Conservation (phyloP, 371 early-diverging fungal genomes). For the Choanephora cucurbitarum region DNA sequence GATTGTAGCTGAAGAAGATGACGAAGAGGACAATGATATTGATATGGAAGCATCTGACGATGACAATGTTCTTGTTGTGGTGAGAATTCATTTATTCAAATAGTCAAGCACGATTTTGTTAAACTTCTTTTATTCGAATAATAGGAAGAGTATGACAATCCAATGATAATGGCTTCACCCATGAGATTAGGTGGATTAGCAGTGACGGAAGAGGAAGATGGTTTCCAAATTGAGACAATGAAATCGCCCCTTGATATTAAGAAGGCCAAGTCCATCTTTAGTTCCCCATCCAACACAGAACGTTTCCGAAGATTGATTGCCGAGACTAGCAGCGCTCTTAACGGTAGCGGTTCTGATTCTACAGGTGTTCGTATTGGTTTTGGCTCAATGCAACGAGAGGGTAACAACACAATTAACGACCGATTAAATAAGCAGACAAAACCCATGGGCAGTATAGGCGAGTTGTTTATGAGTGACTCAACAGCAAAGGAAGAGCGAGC, state of each 20-base stretch:
- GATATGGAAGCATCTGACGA: slow-evolving; percentile 14
- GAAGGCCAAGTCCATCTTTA: slow-evolving; percentile 11
- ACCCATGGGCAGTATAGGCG: slow-evolving; percentile 7
- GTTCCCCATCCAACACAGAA: slow-evolving; percentile 15
- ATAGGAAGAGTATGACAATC: slow-evolving; percentile 8
- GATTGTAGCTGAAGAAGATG: slow-evolving; percentile 21
- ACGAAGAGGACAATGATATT: slow-evolving; percentile 14
- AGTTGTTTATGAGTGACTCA: neutral
- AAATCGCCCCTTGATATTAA: slow-evolving; percentile 12
- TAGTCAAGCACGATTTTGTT: neutral
- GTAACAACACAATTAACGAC: neutral
- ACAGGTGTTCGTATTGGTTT: slow-evolving; percentile 22
- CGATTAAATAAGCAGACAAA: neutral
- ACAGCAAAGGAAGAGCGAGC: neutral
- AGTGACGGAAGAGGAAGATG: slow-evolving; percentile 9
- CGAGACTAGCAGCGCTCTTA: slow-evolving; percentile 14
- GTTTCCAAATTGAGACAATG: slow-evolving; percentile 14
- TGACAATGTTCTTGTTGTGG: slow-evolving; percentile 12
- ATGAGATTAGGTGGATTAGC: neutral
- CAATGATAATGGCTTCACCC: slow-evolving; percentile 9
- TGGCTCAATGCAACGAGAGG: slow-evolving; percentile 3
- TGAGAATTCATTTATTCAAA: neutral
- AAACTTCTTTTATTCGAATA: no score
- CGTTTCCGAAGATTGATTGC: slow-evolving; percentile 19
- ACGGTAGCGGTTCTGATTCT: slow-evolving; percentile 14